phyloP scores from a whole-genome alignment of 1,284 basidiomycete genomes.

The Porodaedalea pini region DNA sequence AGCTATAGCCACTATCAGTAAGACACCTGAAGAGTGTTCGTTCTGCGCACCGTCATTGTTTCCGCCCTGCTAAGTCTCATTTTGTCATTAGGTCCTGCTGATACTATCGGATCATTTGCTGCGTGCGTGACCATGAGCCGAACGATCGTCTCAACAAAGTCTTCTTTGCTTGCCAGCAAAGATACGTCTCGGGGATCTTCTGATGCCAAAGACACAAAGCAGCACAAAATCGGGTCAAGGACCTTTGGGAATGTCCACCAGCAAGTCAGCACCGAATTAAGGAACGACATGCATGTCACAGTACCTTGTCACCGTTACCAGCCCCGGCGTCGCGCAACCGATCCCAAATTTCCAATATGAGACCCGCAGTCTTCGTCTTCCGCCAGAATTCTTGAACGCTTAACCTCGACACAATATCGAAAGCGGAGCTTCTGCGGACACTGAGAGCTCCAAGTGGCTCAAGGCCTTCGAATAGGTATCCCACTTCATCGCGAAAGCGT shows the following conservation, averaged over 20 bases:
- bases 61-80: slow-evolving; percentile 48
- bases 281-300: slow-evolving; percentile 8
- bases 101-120: slow-evolving; percentile 12
- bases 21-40: not conserved
- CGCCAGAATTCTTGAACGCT: slow-evolving; percentile 70
- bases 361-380: slow-evolving; percentile 70
- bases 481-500: slow-evolving; percentile 74
- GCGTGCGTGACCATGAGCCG: slow-evolving; percentile 9
- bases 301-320: slow-evolving; percentile 57
- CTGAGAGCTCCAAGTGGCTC: slow-evolving; percentile 46
- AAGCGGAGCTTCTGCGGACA: slow-evolving; percentile 62
- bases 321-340: slow-evolving; percentile 54
- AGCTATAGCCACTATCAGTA: slow-evolving; percentile 6
- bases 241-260: not conserved
- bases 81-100: slow-evolving; percentile 24
- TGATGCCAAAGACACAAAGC: slow-evolving; percentile 9
- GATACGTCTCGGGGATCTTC: slow-evolving; percentile 18
- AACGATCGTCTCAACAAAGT: slow-evolving; percentile 15
- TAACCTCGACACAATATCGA: slow-evolving; percentile 70
- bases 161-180: slow-evolving; percentile 5
- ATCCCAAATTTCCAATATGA: slow-evolving; percentile 63
- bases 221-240: slow-evolving; percentile 8
- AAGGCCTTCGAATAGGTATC: slow-evolving; percentile 77
- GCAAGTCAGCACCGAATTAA: not conserved
- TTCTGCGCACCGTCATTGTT: slow-evolving; percentile 38